Percentiles rank a stretch among this genome's conserved stretches.
These are phyloP conservation scores for Tylopilus subfusipes DNA, from an alignment of 768 basidiomycete genomes.

Conservation along the genomic window DNA sequence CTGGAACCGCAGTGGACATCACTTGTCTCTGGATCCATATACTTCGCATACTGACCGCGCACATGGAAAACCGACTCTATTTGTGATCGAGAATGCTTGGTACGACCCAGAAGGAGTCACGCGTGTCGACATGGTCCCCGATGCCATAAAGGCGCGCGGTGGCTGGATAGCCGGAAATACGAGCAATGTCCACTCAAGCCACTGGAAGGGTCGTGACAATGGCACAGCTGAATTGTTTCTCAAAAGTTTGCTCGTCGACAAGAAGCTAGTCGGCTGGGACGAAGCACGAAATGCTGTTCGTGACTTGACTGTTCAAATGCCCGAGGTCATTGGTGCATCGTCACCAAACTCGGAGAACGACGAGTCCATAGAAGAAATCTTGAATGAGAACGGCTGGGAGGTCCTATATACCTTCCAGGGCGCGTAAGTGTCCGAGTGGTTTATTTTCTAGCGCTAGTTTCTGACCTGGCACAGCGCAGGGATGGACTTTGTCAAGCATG, in stretches of 20 bases:
- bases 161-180: constrained; percentile 19
- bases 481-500: constrained; percentile 40
- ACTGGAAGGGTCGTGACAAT: constrained; percentile 9
- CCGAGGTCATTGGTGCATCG: constrained; percentile 6
- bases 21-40: constrained; percentile 16
- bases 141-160: constrained; percentile 24
- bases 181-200: constrained; percentile 12
- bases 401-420: constrained; percentile 39
- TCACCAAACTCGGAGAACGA: constrained; percentile 22
- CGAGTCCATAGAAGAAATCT: constrained; percentile 26
- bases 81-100: constrained; percentile 37
- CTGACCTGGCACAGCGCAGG: constrained; percentile 28
- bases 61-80: constrained; percentile 21
- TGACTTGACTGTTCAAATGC: constrained; percentile 17
- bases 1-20: constrained; percentile 34
- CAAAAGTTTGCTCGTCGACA: constrained; percentile 20
- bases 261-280: constrained; percentile 27
- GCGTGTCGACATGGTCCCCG: constrained; percentile 36
- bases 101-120: constrained; percentile 36
- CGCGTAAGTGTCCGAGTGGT: constrained; percentile 31
- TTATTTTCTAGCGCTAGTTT: neutral
- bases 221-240: constrained; percentile 13
- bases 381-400: constrained; percentile 37
- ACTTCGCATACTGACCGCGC: constrained; percentile 15
- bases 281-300: constrained; percentile 25